Evolutionary conservation across 106 monocot genomes (phyloP), one percentile per base, ranked within the genome.

Genomic region (Dendrobium nobile): DNA sequence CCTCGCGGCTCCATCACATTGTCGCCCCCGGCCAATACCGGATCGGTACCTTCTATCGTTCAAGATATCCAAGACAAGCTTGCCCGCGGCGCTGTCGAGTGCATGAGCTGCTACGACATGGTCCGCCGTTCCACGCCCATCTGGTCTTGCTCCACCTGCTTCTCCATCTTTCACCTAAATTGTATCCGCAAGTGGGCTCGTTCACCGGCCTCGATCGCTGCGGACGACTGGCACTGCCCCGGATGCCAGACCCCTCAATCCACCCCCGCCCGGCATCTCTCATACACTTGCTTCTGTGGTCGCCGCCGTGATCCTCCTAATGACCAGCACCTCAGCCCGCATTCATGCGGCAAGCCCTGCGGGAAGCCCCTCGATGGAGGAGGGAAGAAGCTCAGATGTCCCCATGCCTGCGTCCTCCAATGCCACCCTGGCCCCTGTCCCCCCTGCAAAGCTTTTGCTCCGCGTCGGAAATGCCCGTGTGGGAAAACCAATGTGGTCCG

Each of bases 401-500:
- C 90, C 0, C 96, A 97, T 33, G 65, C 85, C 0, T 97, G 96
- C n/a, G 96, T 94, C n/a, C 82, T 97, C 17, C 96, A 89, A 77
- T 97, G 96, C 84, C 96, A 97, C 79, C 96, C 94, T 1, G 96
- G 96, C 16, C 96, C 96, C 2, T 97, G 96, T 84, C 96, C 96
- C 3, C 94, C 96, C 0, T 97, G 96, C 80, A 92, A 89, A 77
- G 94, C 96, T 5, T 94, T 92, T 41, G 92, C 94, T 2, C 89
- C 90, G 1, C 79, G 81, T 2, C 81, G 86, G 26, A 84, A 77
- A 1, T 97, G 96, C 85, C 94, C 96, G 0, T 97, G 96, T 41
- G 92, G 96, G 1, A 97, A 92, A 85, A 85, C 89, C 83, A 89
- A 82, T 7, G 73, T 97, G 5, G 89, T 84, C 20, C 87, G 96